phyloP scores from a whole-genome alignment of 192 early-diverging fungal genomes.

The Linnemannia exigua region DNA sequence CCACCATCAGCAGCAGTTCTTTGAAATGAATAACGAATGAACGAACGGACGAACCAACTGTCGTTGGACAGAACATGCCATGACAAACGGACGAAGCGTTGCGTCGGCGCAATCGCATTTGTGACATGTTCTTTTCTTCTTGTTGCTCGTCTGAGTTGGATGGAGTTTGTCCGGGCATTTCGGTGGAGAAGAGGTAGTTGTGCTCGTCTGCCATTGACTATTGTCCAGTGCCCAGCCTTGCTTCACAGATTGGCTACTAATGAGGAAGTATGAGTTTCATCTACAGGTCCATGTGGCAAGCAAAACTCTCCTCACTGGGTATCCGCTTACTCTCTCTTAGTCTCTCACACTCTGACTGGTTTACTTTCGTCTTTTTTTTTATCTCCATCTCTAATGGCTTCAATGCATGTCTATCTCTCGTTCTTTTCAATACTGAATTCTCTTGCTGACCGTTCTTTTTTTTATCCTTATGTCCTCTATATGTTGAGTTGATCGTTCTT shows the following conservation, averaged over 20 bases:
- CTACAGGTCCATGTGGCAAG: constrained; percentile 1
- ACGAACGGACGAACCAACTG: neutral
- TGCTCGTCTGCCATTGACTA: neutral
- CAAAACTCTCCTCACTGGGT: neutral
- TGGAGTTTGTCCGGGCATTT: neutral
- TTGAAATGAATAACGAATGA: no score
- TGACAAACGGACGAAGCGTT: no score
- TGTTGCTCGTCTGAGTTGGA: neutral
- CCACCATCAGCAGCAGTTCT: no score
- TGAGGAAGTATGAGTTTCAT: neutral
- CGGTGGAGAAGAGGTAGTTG: neutral
- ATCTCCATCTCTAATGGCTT: neutral
- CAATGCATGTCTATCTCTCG: neutral
- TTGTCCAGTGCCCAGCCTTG: neutral
- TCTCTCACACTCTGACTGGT: neutral
- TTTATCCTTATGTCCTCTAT: no score
- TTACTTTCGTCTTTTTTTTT: neutral
- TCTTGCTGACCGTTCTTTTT: neutral
- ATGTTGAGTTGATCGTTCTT: neutral
- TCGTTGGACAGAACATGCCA: neutral
- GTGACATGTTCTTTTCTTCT: neutral
- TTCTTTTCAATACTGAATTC: neutral
- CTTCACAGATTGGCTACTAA: neutral
- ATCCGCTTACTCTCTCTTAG: neutral
- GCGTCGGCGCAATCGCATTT: neutral